Percentiles rank a stretch among this genome's conserved stretches.
Conservation (phyloP, 768 basidiomycete species). For the Pulveroboletus sp. region DNA sequence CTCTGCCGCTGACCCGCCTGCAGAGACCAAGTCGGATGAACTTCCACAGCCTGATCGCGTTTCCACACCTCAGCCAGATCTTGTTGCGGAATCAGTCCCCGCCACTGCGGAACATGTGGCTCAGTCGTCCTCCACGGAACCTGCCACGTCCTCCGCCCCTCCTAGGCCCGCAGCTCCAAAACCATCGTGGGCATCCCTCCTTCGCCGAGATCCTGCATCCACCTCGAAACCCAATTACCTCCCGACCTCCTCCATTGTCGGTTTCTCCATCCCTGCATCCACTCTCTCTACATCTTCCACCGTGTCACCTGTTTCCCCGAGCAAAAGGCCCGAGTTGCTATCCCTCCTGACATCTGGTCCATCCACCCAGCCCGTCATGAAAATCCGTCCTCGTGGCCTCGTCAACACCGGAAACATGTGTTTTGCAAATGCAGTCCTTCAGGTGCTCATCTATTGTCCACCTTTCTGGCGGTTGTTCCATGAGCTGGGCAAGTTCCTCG, state of each 20-base stretch:
- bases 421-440: constrained; percentile 92
- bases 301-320: constrained; percentile 28
- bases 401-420: constrained; percentile 97
- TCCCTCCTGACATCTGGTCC: constrained; percentile 47
- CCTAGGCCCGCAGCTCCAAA: constrained; percentile 43
- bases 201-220: constrained; percentile 42
- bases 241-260: constrained; percentile 67
- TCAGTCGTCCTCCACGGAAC: neutral
- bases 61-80: constrained; percentile 9
- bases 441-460: constrained; percentile 84
- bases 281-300: constrained; percentile 22
- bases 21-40: constrained; percentile 1
- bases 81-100: neutral
- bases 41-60: constrained; percentile 13
- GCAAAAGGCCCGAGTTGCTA: constrained; percentile 47
- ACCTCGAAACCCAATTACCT: constrained; percentile 44
- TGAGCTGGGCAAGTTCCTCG: constrained; percentile 57
- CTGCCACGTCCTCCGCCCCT: constrained; percentile 13
- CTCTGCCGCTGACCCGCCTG: constrained; percentile 33
- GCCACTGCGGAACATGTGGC: neutral
- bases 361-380: constrained; percentile 17
- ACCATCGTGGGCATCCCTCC: constrained; percentile 67
- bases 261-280: constrained; percentile 65
- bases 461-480: constrained; percentile 78
- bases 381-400: constrained; percentile 70